Base-by-base conservation (phyloP, 2,329 filamentous ascomycete genomes). In the Arthroderma uncinatum region DNA sequence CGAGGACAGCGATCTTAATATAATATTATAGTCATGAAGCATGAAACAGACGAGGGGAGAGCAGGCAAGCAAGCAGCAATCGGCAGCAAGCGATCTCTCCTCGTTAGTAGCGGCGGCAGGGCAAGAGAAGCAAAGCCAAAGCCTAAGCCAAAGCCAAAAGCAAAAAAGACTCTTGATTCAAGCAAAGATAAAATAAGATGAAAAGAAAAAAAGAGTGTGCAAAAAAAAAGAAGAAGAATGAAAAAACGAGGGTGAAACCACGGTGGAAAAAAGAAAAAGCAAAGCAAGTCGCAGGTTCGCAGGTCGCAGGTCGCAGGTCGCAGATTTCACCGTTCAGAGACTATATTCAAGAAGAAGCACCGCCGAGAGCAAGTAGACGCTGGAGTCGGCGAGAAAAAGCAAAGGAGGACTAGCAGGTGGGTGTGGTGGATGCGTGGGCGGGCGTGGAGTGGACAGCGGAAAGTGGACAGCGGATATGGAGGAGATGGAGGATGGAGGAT, bases 131-230 rank as follows among this genome's bases (percentile, higher is more conserved):
- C 16, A 48, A 48, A 48, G 44, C 21, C 25, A 48, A 48, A n/a
- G n/a, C n/a, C n/a, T n/a, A n/a, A n/a, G 44, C 21, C 44, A 48
- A 48, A 48, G 44, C 12, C 23, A 52, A 34, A 53, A 53, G 50
- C 50, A 37, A 53, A 53, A 36, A 36, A 36, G 34, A 25, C n/a
- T n/a, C 5, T 7, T 16, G n/a, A 44, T 36, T 36, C 16, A 53
- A n/a, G 16, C 44, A 50, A 42, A 40, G 58, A 55, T 58, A 44
- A 47, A 25, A 36, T 28, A 50, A 42, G n/a, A 48, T 36, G 19
- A 36, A 30, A 52, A 52, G 21, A n/a, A 30, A 40, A 42, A 55
- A 47, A 39, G 23, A n/a, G 48, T 12, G 56, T 36, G 39, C 3
- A 37, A 55, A 37, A 42, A 50, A 52, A 14, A 47, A 44, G 7